phyloP scores from a whole-genome alignment of 768 basidiomycete genomes.

The Mycena maculata region DNA sequence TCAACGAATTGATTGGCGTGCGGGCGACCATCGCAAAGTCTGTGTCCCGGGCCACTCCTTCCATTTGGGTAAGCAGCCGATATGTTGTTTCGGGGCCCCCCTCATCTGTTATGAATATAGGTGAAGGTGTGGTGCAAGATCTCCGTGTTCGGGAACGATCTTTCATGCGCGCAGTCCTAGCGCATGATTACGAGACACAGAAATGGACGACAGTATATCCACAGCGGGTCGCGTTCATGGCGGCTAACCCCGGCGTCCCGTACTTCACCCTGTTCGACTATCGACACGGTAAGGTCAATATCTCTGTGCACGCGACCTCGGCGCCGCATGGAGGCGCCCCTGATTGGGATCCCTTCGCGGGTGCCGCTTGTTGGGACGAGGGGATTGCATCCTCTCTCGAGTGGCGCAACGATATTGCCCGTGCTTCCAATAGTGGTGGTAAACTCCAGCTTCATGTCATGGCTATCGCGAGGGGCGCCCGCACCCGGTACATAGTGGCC shows the following conservation, averaged over 20 bases:
- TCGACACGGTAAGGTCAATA: not conserved
- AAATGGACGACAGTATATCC: constrained; percentile 4
- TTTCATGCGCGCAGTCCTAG: not conserved
- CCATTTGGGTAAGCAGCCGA: not conserved
- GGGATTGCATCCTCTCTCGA: not conserved
- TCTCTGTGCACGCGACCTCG: not conserved
- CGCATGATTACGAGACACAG: constrained; percentile 1
- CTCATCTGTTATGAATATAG: not conserved
- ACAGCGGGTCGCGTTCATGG: not conserved
- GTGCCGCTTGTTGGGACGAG: too few relatives aligned
- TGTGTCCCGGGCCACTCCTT: not conserved
- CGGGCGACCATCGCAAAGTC: not conserved
- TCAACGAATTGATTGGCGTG: not conserved
- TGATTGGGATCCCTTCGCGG: not conserved
- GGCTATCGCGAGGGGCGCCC: not conserved
- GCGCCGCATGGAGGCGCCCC: not conserved
- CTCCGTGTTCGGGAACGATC: not conserved
- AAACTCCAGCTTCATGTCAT: not conserved
- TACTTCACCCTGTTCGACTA: not conserved
- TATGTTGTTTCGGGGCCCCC: not conserved
- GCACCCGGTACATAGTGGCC: not conserved
- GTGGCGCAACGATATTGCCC: not conserved
- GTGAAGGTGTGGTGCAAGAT: not conserved
- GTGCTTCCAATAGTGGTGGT: not conserved
- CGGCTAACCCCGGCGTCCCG: not conserved